Evolutionary conservation across 495 filamentous ascomycete species (phyloP).

Genomic region (Aspergillus avenaceus): DNA sequence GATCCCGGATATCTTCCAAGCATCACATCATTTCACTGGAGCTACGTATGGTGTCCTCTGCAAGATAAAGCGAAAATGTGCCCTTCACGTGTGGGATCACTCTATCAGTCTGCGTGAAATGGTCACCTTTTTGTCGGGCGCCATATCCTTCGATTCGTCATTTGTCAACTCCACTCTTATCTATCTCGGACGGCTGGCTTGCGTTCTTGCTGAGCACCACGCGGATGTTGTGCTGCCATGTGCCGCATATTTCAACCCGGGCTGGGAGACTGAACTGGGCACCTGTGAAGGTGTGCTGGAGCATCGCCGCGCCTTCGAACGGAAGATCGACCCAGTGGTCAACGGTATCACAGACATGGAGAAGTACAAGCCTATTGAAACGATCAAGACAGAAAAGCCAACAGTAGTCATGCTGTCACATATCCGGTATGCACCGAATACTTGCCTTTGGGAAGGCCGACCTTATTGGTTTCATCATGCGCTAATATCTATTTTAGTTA

Average conservation of each 20-base stretch:
- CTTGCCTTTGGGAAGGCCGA: too few species aligned
- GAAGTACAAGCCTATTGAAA: conserved; percentile 55
- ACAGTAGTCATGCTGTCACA: conserved; percentile 67
- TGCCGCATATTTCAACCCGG: conserved; percentile 64
- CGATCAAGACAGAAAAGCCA: conserved; percentile 51
- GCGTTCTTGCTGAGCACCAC: conserved; percentile 54
- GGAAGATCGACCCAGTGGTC: conserved; percentile 67
- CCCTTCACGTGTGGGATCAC: conserved; percentile 65
- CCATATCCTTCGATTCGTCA: conserved; percentile 53
- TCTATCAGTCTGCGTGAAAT: conserved; percentile 63
- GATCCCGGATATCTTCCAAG: conserved; percentile 61
- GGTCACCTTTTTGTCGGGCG: conserved; percentile 56
- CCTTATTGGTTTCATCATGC: too few species aligned
- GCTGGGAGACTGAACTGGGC: conserved; percentile 64
- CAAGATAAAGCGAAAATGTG: conserved; percentile 58
- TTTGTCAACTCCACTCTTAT: conserved; percentile 55
- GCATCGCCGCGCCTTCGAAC: conserved; percentile 54
- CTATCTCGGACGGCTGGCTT: conserved; percentile 55
- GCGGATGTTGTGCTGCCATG: conserved; percentile 65
- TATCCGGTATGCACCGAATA: conserved; percentile 55
- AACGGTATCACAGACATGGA: conserved; percentile 66
- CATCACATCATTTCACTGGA: conserved; percentile 61
- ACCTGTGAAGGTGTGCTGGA: conserved; percentile 53
- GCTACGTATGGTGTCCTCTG: conserved; percentile 62
- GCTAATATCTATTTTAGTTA: background rate